Evolutionary conservation across 1,139 yeast species (phyloP).

Genomic region (Sugiyamaella novakii): DNA sequence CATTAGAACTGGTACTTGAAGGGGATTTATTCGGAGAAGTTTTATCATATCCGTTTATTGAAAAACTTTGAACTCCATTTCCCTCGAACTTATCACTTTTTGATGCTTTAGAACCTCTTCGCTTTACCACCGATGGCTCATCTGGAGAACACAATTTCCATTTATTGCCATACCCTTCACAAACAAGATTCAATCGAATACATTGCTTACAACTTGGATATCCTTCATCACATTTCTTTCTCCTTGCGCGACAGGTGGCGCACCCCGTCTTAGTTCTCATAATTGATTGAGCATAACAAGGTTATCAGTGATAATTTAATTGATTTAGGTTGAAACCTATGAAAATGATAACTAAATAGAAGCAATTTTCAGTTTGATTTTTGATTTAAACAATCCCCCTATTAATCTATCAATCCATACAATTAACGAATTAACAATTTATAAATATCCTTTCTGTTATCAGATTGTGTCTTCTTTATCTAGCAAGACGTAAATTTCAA

Average conservation of each 20-base stretch:
- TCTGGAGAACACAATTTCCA: slow-evolving; percentile 19
- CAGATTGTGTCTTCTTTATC: too few species aligned
- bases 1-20: background rate
- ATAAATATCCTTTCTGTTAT: too few species aligned
- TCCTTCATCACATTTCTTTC: slow-evolving; percentile 21
- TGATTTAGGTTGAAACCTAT: too few species aligned
- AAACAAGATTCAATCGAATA: slow-evolving; percentile 14
- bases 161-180: slow-evolving; percentile 20
- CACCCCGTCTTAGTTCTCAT: slow-evolving; percentile 22
- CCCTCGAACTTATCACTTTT: background rate
- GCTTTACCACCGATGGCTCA: background rate
- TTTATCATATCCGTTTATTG: too few species aligned
- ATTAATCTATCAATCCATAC: too few species aligned
- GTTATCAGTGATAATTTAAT: too few species aligned
- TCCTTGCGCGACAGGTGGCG: slow-evolving; percentile 19
- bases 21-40: background rate
- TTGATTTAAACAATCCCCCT: too few species aligned
- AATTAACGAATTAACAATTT: too few species aligned
- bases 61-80: background rate
- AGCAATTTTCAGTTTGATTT: too few species aligned
- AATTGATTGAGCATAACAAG: slow-evolving; percentile 1
- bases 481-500: too few species aligned
- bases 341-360: too few species aligned
- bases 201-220: slow-evolving; percentile 20
- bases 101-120: background rate